phyloP scores from a whole-genome alignment of 2,329 filamentous ascomycete genomes.

The Phyllosticta citriasiana region DNA sequence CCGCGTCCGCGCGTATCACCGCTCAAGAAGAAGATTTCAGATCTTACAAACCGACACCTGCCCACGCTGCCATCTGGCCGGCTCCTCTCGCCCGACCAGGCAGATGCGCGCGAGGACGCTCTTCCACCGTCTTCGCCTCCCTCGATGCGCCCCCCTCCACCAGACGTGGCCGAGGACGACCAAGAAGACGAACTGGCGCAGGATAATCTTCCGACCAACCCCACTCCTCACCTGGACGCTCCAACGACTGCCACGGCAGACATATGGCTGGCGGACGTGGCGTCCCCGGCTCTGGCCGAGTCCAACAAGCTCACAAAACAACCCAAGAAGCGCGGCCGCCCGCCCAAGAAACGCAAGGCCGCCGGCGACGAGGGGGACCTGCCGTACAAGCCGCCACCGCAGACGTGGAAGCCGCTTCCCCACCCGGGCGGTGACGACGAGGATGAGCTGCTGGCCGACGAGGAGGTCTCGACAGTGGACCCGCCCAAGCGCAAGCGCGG shows the following conservation, averaged over 20 bases:
- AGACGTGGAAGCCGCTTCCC: background rate
- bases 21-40: background rate
- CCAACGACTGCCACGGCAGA: background rate
- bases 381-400: slow-evolving; percentile 7
- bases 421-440: background rate
- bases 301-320: slow-evolving; percentile 15
- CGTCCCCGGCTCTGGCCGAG: slow-evolving; percentile 17
- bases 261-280: slow-evolving; percentile 15
- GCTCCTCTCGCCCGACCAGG: slow-evolving; percentile 22
- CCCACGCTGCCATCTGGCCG: slow-evolving; percentile 31
- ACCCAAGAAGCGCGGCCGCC: slow-evolving; percentile 14
- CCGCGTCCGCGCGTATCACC: background rate
- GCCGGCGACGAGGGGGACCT: slow-evolving; percentile 19
- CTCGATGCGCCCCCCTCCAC: background rate
- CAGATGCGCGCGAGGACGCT: slow-evolving; percentile 9
- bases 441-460: background rate
- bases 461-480: background rate
- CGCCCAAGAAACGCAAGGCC: slow-evolving; percentile 32
- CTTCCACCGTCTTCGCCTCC: background rate
- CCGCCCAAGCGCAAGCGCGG: slow-evolving; percentile 9
- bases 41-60: slow-evolving; percentile 11
- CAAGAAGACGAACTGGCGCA: background rate
- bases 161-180: background rate
- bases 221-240: background rate
- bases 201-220: background rate